Conservation (phyloP, 2,329 filamentous ascomycete species). For the Hirsutella minnesotensis region DNA sequence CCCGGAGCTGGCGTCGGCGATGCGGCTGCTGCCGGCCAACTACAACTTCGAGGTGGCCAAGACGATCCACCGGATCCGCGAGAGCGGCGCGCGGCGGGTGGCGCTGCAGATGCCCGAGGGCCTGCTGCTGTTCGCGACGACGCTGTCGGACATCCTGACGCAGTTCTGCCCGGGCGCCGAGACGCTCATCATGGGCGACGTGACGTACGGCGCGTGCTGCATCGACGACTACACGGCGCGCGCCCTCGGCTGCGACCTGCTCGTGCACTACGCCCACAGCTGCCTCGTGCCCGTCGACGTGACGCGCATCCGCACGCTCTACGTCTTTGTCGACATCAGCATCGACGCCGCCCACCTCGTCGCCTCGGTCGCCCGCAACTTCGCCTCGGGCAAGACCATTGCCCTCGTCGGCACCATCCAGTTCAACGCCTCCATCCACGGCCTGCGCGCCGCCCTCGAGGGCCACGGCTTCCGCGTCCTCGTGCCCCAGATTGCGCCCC, state of each 20-base stretch:
- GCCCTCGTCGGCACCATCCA: slow-evolving; percentile 95
- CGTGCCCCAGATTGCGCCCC: slow-evolving; percentile 82
- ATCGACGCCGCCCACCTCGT: slow-evolving; percentile 86
- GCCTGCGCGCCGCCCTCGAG: slow-evolving; percentile 65
- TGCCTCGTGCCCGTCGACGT: slow-evolving; percentile 94
- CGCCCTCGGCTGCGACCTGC: slow-evolving; percentile 82
- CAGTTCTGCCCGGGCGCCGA: slow-evolving; percentile 87
- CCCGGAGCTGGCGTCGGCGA: slow-evolving; percentile 73
- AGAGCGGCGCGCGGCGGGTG: slow-evolving; percentile 65
- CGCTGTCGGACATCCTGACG: slow-evolving; percentile 89
- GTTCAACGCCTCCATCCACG: slow-evolving; percentile 95
- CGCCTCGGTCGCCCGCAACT: slow-evolving; percentile 79
- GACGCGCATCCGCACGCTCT: slow-evolving; percentile 92
- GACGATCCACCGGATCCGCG: slow-evolving; percentile 87
- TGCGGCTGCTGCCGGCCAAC: slow-evolving; percentile 79
- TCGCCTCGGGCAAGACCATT: slow-evolving; percentile 71
- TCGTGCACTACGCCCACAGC: slow-evolving; percentile 95
- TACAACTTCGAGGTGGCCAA: slow-evolving; percentile 99
- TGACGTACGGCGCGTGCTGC: slow-evolving; percentile 96
- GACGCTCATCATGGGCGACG: slow-evolving; percentile 97
- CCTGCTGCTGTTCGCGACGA: slow-evolving; percentile 88
- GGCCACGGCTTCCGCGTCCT: slow-evolving; percentile 74
- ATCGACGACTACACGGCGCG: slow-evolving; percentile 97
- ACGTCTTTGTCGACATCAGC: slow-evolving; percentile 96
- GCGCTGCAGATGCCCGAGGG: slow-evolving; percentile 98